Percentiles rank a stretch among this genome's conserved stretches.
Conservation (phyloP, 345 rosid genomes). For the Citrus australasica region DNA sequence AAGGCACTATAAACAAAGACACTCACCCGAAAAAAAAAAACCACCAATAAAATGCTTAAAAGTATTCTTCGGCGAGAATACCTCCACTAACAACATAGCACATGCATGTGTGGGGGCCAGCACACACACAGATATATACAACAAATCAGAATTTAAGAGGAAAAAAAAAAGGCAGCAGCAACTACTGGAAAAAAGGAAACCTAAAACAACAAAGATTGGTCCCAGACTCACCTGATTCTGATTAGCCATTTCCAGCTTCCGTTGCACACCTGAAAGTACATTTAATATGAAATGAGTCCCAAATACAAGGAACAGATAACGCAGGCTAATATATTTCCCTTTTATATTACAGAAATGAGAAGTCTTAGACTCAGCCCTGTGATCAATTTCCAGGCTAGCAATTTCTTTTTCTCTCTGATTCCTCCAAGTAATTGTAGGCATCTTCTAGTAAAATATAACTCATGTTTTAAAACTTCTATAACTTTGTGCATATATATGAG, state of each 20-base stretch:
- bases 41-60: not conserved
- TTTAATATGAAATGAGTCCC: conserved; percentile 1
- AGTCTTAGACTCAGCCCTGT: not conserved
- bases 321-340: not conserved
- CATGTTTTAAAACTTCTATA: not conserved
- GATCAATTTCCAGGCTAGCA: not conserved
- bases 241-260: conserved; percentile 52
- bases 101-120: not conserved
- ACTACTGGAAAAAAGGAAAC: not conserved
- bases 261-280: conserved; percentile 50
- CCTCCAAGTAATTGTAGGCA: not conserved
- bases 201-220: not conserved
- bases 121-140: not conserved
- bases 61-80: not conserved
- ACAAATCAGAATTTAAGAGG: not conserved
- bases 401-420: not conserved
- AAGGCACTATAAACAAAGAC: not conserved
- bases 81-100: not conserved
- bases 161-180: not conserved
- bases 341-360: not conserved
- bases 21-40: not conserved
- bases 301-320: not conserved
- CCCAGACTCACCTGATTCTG: conserved; percentile 45
- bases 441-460: not conserved
- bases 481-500: not conserved